Evolutionary conservation across 2,329 filamentous ascomycete genomes (phyloP), one percentile per base, ranked within the genome.

Genomic region (Malbranchea zuffiana): DNA sequence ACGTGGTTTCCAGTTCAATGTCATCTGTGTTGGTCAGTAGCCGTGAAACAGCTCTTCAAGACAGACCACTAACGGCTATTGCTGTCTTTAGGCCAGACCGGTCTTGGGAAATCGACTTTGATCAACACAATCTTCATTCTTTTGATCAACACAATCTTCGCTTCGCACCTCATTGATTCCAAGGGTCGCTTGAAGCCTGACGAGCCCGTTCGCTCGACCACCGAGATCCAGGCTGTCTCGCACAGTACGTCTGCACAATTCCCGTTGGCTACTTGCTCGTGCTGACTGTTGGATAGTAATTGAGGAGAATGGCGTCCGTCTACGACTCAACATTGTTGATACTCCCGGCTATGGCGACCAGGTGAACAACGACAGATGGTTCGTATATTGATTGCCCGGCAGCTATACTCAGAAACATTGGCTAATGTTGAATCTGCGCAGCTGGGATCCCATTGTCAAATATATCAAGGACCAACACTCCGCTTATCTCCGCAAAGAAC

Each of bases 391-490:
- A 13, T 12, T 19, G n/a, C 37, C 27, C 27, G 18, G n/a, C n/a
- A 25, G 18, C 8, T 17, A 25, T 26, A 12, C 10, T 11, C 6
- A 18, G 27, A 18, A 39, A 12, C 26, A 7, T 18, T 4, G 23
- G 25, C 41, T 40, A 15, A 38, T 21, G 17, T 39, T 41, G 32
- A 39, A 30, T 11, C 6, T 33, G 12, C 37, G 29, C 24, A 71
- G 67, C 79, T 98, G 90, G 90, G 90, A 98, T 61, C 90, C 90
- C 47, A 98, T 98, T 62, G 88, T 98, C 74, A 98, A 98, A 74
- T 98, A 98, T 69, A 98, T 98, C 75, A 98, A 98, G 75, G 90
- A 98, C 67, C 90, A 98, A 72, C 90, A 98, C 74, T 95, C 86
- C 36, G 88, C 90, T 55, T 98, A 96, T 71, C 78, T 98, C 53